phyloP scores from a whole-genome alignment of 208 protist species.

The Trypanosoma cruzi region DNA sequence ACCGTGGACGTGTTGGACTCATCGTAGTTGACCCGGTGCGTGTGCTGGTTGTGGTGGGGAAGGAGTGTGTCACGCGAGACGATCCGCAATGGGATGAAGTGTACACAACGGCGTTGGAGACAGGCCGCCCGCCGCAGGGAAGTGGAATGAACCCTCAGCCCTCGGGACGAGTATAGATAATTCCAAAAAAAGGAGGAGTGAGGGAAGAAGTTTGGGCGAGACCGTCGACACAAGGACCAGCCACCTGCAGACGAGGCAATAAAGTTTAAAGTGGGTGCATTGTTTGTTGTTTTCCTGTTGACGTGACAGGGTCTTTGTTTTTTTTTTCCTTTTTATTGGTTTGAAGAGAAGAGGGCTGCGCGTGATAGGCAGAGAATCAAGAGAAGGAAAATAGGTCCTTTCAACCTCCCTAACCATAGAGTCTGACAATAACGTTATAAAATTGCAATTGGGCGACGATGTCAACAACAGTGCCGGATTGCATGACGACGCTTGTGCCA shows the following conservation, averaged over 20 bases:
- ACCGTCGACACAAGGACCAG: background rate
- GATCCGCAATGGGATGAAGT: constrained; percentile 40
- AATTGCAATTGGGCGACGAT: background rate
- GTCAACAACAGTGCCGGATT: background rate
- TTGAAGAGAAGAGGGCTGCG: too few species aligned
- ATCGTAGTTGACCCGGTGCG: constrained; percentile 72
- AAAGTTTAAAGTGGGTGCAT: background rate
- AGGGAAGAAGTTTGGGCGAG: background rate
- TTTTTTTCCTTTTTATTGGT: background rate
- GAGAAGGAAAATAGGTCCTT: too few species aligned
- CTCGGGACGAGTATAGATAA: constrained; percentile 1
- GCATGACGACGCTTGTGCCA: background rate
- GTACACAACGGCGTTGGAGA: constrained; percentile 4
- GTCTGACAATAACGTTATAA: too few species aligned
- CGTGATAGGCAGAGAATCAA: too few species aligned
- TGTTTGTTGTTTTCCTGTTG: too few species aligned
- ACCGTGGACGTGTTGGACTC: constrained; percentile 51
- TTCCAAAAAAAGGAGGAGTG: background rate
- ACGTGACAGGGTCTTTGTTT: too few species aligned
- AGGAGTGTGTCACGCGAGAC: constrained; percentile 45
- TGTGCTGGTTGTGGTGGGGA: constrained; percentile 63
- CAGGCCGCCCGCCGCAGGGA: constrained; percentile 11
- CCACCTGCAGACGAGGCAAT: background rate
- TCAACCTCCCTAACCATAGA: too few species aligned
- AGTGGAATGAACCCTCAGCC: constrained; percentile 31